phyloP scores from a whole-genome alignment of 768 basidiomycete genomes.

The Suillus cothurnatus region DNA sequence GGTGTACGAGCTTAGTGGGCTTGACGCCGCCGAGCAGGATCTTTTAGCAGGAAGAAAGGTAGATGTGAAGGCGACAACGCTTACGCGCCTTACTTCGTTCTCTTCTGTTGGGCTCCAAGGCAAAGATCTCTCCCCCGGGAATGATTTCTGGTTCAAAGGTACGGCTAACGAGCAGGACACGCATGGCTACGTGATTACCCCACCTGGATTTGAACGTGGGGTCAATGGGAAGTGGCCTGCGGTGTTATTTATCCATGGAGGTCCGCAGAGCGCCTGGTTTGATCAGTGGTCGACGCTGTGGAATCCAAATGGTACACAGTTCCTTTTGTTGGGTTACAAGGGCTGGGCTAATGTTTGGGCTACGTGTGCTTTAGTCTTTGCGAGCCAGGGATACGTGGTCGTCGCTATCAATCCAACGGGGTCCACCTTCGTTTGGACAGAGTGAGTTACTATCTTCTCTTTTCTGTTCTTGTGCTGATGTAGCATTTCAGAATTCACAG shows the following conservation, averaged over 20 bases:
- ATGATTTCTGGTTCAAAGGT: conserved; percentile 91
- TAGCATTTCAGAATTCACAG: conserved; percentile 65
- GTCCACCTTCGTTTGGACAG: conserved; percentile 89
- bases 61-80: conserved; percentile 30
- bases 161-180: conserved; percentile 65
- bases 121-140: conserved; percentile 62
- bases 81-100: conserved; percentile 68
- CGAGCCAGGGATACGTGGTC: conserved; percentile 86
- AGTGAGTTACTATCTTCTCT: conserved; percentile 37
- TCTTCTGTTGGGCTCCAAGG: conserved; percentile 54
- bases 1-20: too few relatives aligned
- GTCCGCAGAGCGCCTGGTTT: conserved; percentile 84
- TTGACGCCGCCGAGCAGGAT: conserved; percentile 46
- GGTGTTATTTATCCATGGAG: conserved; percentile 84
- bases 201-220: conserved; percentile 69
- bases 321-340: conserved; percentile 2
- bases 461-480: conserved; percentile 1
- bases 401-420: conserved; percentile 96
- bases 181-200: conserved; percentile 86
- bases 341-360: neutral
- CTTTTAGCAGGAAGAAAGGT: conserved; percentile 34
- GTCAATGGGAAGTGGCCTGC: conserved; percentile 76
- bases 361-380: conserved; percentile 55
- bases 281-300: conserved; percentile 91
- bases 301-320: conserved; percentile 75